These are phyloP conservation scores for Rhododendron simsii DNA, from an alignment of 148 eudicot species.

Conservation along the genomic window DNA sequence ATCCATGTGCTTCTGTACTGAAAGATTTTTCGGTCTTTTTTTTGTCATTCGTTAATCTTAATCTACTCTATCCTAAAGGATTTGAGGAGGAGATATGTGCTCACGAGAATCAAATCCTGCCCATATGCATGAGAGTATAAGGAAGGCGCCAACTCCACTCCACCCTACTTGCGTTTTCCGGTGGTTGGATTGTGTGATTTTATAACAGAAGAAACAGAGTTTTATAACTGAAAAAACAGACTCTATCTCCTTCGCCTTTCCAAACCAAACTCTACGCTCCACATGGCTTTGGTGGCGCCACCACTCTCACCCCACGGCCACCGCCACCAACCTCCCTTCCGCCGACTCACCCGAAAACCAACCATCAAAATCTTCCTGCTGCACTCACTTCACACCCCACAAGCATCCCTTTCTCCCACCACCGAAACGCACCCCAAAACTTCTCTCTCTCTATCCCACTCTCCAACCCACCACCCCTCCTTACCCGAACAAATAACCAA, in stretches of 20 bases:
- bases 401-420: conserved; percentile 9
- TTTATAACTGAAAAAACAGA: neutral
- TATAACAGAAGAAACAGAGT: too few species aligned
- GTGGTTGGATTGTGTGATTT: too few species aligned
- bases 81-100: too few species aligned
- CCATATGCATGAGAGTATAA: too few species aligned
- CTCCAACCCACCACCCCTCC: neutral
- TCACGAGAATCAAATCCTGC: too few species aligned
- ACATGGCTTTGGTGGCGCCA: conserved; percentile 21
- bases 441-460: neutral
- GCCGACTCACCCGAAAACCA: neutral
- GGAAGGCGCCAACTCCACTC: too few species aligned
- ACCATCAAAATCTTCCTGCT: neutral
- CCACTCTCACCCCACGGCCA: neutral
- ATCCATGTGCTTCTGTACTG: too few species aligned
- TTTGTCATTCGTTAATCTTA: too few species aligned
- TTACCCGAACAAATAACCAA: conserved; percentile 15
- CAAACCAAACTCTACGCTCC: neutral
- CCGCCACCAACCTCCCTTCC: neutral
- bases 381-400: neutral
- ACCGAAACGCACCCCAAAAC: neutral
- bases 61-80: too few species aligned
- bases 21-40: too few species aligned
- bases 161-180: too few species aligned
- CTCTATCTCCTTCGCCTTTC: neutral